Evolutionary conservation across 2,329 filamentous ascomycete genomes (phyloP), one percentile per base, ranked within the genome.

Genomic region (Sporothrix variecibatus): DNA sequence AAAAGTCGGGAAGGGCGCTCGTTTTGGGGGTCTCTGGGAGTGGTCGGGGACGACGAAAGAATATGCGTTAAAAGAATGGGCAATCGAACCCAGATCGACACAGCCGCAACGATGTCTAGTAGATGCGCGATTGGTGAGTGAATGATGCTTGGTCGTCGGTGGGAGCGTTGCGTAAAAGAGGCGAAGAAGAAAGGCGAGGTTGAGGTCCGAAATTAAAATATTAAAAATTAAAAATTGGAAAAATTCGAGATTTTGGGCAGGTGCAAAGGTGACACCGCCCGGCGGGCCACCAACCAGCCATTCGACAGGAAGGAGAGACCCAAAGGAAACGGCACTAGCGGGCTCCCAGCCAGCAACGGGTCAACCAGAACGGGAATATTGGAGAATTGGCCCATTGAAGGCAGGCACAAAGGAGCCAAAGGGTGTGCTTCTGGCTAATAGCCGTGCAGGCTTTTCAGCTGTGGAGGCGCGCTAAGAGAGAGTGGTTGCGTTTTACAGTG

Each of bases 231-330:
- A 71, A 71, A 71, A 60, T 31, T 46, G 23, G 69, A 60, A 71
- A 71, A 71, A 71, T 71, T 56, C 69, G 69, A 71, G 69, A 71
- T 71, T 71, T 71, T 46, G 69, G 69, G 69, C 38, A 46, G 43
- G 62, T 64, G 60, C 60, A 68, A 71, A 43, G 49, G 43, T 71
- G 67, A 34, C 34, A 70, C 46, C 49, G 67, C 49, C 49, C 68
- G 12, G 62, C 62, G 43, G 51, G 34, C 43, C 40, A 68, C 64
- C 64, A 69, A 69, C 46, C 46, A 69, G 65, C 65, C 64, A 68
- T 65, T 64, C 34, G 58, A 64, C 58, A 67, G 28, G 46, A 20
- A 9, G 23, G 67, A 56, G 23, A 12, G 23, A 56, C n/a, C 51
- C 26, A 38, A 53, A 56, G 20, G 26, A 69, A 69, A 69, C 28